Conservation (phyloP, 2,329 filamentous ascomycete species). For the Grosmannia clavigera region DNA sequence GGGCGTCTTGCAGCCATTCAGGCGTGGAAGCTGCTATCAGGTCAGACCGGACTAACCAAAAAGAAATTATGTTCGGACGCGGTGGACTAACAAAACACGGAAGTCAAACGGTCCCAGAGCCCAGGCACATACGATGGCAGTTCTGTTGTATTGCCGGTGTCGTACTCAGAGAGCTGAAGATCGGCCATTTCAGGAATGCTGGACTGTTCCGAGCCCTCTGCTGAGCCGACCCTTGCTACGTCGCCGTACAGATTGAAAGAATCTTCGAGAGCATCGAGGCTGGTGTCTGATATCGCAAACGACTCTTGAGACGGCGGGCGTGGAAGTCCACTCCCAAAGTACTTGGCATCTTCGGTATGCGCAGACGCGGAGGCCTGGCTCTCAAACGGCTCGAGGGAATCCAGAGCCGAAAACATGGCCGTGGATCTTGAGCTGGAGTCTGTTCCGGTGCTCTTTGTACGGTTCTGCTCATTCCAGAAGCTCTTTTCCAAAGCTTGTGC, state of each 20-base stretch:
- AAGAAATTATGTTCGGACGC: neutral
- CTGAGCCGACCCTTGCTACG: neutral
- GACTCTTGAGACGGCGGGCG: constrained; percentile 2
- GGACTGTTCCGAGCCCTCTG: constrained; percentile 5
- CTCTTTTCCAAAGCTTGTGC: neutral
- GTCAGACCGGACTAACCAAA: neutral
- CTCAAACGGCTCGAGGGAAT: neutral
- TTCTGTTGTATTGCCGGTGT: no score
- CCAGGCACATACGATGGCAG: neutral
- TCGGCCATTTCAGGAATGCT: constrained; percentile 6
- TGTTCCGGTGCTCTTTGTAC: neutral
- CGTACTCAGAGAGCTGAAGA: constrained; percentile 2
- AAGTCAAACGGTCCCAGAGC: constrained; percentile 18
- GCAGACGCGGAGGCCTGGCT: neutral
- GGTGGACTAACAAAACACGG: constrained; percentile 28
- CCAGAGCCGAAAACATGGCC: constrained; percentile 7
- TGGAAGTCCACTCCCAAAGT: neutral
- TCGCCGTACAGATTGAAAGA: constrained; percentile 1
- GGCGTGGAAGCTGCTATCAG: constrained; percentile 25
- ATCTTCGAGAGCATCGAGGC: constrained; percentile 3
- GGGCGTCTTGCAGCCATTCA: constrained; percentile 26
- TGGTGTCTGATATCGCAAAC: constrained; percentile 2
- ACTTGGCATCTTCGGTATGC: neutral
- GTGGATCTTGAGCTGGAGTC: constrained; percentile 1
- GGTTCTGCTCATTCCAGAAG: neutral